Base-by-base conservation (phyloP, 176 grass and related monocot genomes). In the Oryza nivara region DNA sequence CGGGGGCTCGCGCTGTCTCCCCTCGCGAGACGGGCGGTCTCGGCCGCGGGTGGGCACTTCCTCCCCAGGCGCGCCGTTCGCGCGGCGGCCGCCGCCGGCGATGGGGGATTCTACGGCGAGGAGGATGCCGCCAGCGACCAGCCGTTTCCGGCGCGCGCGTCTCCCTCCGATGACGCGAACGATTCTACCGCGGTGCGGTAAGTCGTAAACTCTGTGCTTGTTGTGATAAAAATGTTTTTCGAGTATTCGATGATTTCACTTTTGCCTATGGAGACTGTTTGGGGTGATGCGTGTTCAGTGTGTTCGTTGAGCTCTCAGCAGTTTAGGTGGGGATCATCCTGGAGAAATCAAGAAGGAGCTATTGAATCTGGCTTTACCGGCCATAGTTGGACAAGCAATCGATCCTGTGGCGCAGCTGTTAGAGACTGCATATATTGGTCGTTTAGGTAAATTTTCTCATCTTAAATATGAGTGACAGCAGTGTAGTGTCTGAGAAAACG, bases 351-450 rank as follows among this genome's bases (percentile, higher is more conserved):
- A 30, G 90, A 92, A 71, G 65, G 90, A 95, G 20, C 88, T 92
- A 74, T 40, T 82, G 72, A 78, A 66, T 73, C 83, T 91, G 83
- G 83, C 88, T 20, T 78, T 92, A 68, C 93, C 90, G 11, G 90
- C 90, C 85, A 85, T 95, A 77, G 3, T 95, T 79, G 88, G 83
- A 5, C 89, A 96, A 67, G 91, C 91, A 77, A 89, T 93, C 52
- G 91, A 91, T 80, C 89, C 86, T 12, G 74, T 91, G 40, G 91
- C 86, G 52, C 91, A 89, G 68, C 72, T 93, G 73, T 82, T 91
- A 83, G 91, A 91, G 83, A 93, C 94, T 46, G 91, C 88, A 70
- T 96, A 90, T 84, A 82, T 95, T 84, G 88, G 90, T 12, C 84
- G 90, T 86, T 75, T 95, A 95, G 90, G 93, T 95, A 88, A 64